Conservation (phyloP, 78 protist genomes). For the Capsaspora owczarzaki region DNA sequence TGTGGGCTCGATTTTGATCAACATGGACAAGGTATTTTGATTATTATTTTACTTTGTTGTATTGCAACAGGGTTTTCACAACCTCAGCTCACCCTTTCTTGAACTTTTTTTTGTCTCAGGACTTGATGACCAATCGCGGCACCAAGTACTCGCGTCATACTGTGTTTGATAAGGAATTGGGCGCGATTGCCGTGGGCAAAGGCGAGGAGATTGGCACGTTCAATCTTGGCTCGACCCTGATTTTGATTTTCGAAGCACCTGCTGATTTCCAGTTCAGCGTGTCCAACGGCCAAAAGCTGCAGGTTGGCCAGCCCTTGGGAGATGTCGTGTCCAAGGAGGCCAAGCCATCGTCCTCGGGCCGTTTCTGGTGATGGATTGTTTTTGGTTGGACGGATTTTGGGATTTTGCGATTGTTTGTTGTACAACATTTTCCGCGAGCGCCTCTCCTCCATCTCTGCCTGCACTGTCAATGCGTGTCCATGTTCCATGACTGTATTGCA, state of each 20-base stretch:
- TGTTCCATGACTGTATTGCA: no score
- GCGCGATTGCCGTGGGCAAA: background rate
- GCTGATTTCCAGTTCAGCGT: background rate
- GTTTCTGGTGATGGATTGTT: no score
- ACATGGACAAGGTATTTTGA: conserved; percentile 17
- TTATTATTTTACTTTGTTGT: background rate
- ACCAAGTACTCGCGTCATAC: no score
- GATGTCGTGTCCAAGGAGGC: no score
- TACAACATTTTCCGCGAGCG: no score
- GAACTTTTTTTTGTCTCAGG: background rate
- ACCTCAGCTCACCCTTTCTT: background rate
- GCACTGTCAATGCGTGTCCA: no score
- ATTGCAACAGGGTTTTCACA: background rate
- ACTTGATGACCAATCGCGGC: background rate
- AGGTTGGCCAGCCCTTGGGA: background rate
- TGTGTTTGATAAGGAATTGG: background rate
- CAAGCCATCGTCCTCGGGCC: no score
- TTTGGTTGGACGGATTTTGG: no score
- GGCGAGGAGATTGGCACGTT: conserved; percentile 17
- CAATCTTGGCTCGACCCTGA: conserved; percentile 17
- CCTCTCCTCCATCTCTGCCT: no score
- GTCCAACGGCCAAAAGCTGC: background rate
- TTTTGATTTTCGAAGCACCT: conserved; percentile 31
- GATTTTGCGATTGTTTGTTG: no score
- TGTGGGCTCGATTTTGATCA: conserved; percentile 64